These are phyloP conservation scores for Colletotrichum sp. DNA, from an alignment of 2,329 filamentous ascomycete species.

Conservation along the genomic window DNA sequence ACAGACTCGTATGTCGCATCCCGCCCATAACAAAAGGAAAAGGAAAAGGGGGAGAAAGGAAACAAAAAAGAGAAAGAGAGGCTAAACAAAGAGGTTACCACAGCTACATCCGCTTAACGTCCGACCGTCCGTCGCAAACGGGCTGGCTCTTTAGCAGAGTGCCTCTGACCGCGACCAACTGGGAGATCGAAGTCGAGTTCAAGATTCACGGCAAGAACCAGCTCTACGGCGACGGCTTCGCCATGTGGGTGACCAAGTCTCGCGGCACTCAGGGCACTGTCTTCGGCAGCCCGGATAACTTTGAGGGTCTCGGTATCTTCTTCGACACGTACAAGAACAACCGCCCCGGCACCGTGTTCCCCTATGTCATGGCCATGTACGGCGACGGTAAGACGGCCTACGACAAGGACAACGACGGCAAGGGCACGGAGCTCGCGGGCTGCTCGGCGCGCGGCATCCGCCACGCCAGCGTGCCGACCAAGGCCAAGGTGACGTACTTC, in stretches of 20 bases:
- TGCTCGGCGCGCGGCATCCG: slow-evolving; percentile 94
- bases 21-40: background rate
- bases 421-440: slow-evolving; percentile 88
- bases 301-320: slow-evolving; percentile 94
- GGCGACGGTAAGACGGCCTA: slow-evolving; percentile 90
- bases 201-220: slow-evolving; percentile 88
- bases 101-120: slow-evolving; percentile 91
- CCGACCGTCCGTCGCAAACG: slow-evolving; percentile 86
- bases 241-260: slow-evolving; percentile 97
- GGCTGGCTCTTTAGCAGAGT: slow-evolving; percentile 96
- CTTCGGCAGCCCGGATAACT: slow-evolving; percentile 86
- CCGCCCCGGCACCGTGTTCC: slow-evolving; percentile 91
- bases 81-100: slow-evolving; percentile 24
- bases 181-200: slow-evolving; percentile 97
- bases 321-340: slow-evolving; percentile 99
- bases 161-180: slow-evolving; percentile 95
- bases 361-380: slow-evolving; percentile 98
- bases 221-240: slow-evolving; percentile 94
- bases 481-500: slow-evolving; percentile 91
- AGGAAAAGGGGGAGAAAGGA: background rate
- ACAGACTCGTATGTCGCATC: slow-evolving; percentile 64
- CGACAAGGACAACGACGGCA: slow-evolving; percentile 94
- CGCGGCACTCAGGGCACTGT: slow-evolving; percentile 81
- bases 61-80: background rate
- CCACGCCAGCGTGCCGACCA: slow-evolving; percentile 79